These are phyloP conservation scores for Dothistroma pini DNA, from an alignment of 2,329 filamentous ascomycete genomes.

Conservation along the genomic window DNA sequence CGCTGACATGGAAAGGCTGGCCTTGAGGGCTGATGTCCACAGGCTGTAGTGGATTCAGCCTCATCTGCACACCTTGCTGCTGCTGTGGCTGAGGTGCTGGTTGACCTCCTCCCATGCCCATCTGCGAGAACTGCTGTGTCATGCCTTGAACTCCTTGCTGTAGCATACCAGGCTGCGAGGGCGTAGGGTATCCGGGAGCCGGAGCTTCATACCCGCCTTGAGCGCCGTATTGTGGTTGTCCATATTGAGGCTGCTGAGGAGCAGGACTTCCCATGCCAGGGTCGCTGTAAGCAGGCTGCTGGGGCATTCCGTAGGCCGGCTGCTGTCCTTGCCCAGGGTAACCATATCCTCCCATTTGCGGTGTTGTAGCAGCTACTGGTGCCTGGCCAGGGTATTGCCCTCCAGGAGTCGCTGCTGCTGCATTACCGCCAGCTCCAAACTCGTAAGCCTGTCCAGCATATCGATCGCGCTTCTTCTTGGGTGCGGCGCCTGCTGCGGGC, in stretches of 20 bases:
- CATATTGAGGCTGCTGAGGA: slow-evolving; percentile 32
- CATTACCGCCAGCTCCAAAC: slow-evolving; percentile 81
- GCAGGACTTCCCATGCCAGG: slow-evolving; percentile 21
- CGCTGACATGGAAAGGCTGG: slow-evolving; percentile 89
- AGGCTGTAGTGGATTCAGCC: slow-evolving; percentile 83
- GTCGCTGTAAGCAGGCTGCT: slow-evolving; percentile 31
- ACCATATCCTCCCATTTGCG: slow-evolving; percentile 29
- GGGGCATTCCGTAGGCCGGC: slow-evolving; percentile 34
- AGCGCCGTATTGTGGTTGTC: slow-evolving; percentile 42
- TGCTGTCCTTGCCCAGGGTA: slow-evolving; percentile 28
- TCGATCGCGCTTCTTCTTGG: slow-evolving; percentile 81
- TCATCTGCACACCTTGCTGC: slow-evolving; percentile 45
- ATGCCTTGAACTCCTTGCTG: slow-evolving; percentile 46
- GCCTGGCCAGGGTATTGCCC: slow-evolving; percentile 41
- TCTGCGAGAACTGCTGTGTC: slow-evolving; percentile 71
- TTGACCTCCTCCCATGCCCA: slow-evolving; percentile 58
- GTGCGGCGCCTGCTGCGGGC: slow-evolving; percentile 22
- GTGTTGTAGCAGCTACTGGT: slow-evolving; percentile 22
- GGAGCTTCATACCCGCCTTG: slow-evolving; percentile 63
- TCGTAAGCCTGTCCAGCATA: slow-evolving; percentile 96
- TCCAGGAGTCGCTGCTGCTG: slow-evolving; percentile 45
- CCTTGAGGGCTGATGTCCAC: slow-evolving; percentile 73
- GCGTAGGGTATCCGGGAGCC: slow-evolving; percentile 21
- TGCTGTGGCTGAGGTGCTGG: slow-evolving; percentile 50
- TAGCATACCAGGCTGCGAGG: slow-evolving; percentile 11